These are phyloP conservation scores for Ustilago hordei DNA, from an alignment of 1,284 basidiomycete species.

Conservation along the genomic window DNA sequence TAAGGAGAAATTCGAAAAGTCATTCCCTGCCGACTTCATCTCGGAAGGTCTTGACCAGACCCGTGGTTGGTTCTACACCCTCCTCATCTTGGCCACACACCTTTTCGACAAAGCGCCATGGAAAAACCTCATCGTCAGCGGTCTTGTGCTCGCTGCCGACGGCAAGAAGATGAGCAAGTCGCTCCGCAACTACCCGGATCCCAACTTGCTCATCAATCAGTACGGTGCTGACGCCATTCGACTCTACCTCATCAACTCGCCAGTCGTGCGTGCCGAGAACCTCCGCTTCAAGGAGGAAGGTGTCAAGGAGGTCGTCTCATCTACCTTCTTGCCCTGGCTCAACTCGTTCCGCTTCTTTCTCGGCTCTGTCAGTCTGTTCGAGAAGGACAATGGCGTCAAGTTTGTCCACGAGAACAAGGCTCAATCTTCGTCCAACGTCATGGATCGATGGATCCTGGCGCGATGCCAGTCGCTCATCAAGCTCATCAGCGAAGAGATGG, in stretches of 20 bases:
- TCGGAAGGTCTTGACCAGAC: slow-evolving; percentile 84
- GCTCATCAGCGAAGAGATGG: slow-evolving; percentile 93
- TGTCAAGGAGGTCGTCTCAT: slow-evolving; percentile 93
- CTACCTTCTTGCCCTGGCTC: slow-evolving; percentile 97
- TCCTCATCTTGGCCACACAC: slow-evolving; percentile 94
- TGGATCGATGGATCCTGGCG: slow-evolving; percentile 98
- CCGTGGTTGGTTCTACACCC: slow-evolving; percentile 98
- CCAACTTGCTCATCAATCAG: slow-evolving; percentile 86
- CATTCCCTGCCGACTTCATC: slow-evolving; percentile 97
- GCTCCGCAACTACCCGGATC: slow-evolving; percentile 97
- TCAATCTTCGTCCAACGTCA: slow-evolving; percentile 88
- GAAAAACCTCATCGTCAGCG: slow-evolving; percentile 98
- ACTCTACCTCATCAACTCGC: slow-evolving; percentile 99
- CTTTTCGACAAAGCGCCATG: slow-evolving; percentile 93
- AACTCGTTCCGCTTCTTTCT: slow-evolving; percentile 99
- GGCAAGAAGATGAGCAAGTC: slow-evolving; percentile 99
- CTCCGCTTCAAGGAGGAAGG: slow-evolving; percentile 98
- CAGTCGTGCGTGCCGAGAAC: slow-evolving; percentile 97
- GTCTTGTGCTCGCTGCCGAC: slow-evolving; percentile 95
- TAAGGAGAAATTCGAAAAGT: slow-evolving; percentile 81
- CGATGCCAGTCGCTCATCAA: slow-evolving; percentile 95
- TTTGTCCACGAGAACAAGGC: slow-evolving; percentile 91
- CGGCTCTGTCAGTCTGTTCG: slow-evolving; percentile 88
- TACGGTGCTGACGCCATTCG: slow-evolving; percentile 97
- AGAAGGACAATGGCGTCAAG: slow-evolving; percentile 82